Conservation (phyloP, 768 basidiomycete genomes). For the Austroboletus eburneus region DNA sequence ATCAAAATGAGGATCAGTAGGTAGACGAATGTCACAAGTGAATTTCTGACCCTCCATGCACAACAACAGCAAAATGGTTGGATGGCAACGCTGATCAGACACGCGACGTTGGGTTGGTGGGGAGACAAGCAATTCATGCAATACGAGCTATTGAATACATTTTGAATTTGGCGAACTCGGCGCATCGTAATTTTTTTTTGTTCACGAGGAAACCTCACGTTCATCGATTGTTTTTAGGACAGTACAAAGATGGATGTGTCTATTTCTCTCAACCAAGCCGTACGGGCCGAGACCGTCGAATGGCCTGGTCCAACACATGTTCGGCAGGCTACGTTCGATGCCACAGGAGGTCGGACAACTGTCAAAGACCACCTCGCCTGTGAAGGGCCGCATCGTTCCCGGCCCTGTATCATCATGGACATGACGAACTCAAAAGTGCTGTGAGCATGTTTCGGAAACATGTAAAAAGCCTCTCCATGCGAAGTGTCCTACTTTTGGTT, state of each 20-base stretch:
- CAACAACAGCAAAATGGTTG: too few species aligned
- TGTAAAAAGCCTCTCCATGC: too few species aligned
- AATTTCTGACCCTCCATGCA: neutral
- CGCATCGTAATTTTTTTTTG: neutral
- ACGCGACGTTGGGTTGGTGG: neutral
- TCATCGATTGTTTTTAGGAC: neutral
- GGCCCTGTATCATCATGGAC: too few species aligned
- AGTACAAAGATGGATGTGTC: neutral
- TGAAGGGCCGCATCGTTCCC: neutral
- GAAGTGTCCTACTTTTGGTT: conserved; percentile 10
- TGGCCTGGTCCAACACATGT: neutral
- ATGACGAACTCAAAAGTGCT: too few species aligned
- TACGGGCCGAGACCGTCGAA: neutral
- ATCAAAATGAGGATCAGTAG: conserved; percentile 4
- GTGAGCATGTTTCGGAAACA: neutral
- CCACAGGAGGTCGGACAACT: neutral
- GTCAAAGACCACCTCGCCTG: neutral
- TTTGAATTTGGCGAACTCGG: neutral
- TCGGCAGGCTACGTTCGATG: neutral
- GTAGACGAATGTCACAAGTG: too few species aligned
- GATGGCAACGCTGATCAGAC: neutral
- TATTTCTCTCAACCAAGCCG: neutral
- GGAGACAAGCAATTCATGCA: neutral
- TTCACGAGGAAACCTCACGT: neutral
- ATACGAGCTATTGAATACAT: neutral